phyloP scores from a whole-genome alignment of 192 early-diverging fungal genomes.

The Linnemannia exigua region DNA sequence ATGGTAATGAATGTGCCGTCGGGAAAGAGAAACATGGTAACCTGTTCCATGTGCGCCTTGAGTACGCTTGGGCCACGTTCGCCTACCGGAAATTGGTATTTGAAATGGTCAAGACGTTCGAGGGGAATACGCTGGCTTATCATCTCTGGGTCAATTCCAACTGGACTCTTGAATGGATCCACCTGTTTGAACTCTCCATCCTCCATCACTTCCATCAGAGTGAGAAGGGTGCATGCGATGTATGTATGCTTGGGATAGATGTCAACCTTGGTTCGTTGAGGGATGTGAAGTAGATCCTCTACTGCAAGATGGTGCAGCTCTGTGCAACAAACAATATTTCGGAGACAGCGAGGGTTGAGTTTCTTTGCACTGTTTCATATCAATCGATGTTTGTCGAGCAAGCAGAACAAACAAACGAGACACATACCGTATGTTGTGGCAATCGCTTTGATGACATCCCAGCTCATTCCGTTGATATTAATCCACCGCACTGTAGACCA shows the following conservation, averaged over 20 bases:
- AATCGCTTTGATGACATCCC: conserved; percentile 60
- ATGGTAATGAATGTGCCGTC: conserved; percentile 57
- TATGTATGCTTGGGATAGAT: conserved; percentile 49
- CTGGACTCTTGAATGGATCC: conserved; percentile 7
- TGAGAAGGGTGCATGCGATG: conserved; percentile 42
- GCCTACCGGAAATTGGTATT: conserved; percentile 15
- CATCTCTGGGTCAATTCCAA: conserved; percentile 33
- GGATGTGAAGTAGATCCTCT: conserved; percentile 47
- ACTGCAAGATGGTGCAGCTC: conserved; percentile 52
- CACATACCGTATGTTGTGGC: conserved; percentile 54
- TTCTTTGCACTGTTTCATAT: neutral
- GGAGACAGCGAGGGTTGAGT: neutral
- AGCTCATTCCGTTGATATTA: conserved; percentile 64
- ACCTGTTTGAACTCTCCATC: conserved; percentile 30
- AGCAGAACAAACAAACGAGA: neutral
- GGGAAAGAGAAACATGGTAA: conserved; percentile 52
- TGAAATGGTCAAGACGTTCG: conserved; percentile 44
- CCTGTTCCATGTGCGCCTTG: conserved; percentile 53
- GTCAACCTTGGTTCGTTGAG: conserved; percentile 53
- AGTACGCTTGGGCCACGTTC: neutral
- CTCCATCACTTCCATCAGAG: conserved; percentile 29
- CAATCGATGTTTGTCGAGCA: neutral
- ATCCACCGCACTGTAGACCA: conserved; percentile 67
- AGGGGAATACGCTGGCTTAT: conserved; percentile 32
- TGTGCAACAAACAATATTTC: neutral